A percentile compares a stretch with the other conserved stretches of the same genome.
phyloP scores from a whole-genome alignment of 2,329 filamentous ascomycete species.

The Colletotrichum camelliae region DNA sequence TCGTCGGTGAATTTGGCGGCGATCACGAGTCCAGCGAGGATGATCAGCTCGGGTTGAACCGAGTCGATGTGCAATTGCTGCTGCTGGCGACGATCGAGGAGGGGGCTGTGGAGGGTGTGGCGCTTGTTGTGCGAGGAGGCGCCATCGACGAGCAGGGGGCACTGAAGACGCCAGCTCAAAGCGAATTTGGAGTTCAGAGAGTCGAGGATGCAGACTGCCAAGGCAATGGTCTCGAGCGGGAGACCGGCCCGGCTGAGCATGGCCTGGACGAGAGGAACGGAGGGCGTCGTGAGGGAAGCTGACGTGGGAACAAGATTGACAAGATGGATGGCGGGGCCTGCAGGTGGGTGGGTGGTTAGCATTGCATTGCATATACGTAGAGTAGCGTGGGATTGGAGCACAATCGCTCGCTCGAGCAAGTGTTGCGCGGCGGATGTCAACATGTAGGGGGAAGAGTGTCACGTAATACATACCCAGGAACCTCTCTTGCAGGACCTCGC shows the following conservation, averaged over 20 bases:
- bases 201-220: slow-evolving; percentile 71
- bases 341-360: slow-evolving; percentile 19
- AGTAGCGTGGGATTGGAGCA: slow-evolving; percentile 26
- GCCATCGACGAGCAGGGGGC: slow-evolving; percentile 48
- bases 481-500: slow-evolving; percentile 44
- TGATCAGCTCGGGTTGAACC: slow-evolving; percentile 66
- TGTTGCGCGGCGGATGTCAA: background rate
- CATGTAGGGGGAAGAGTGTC: background rate
- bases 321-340: slow-evolving; percentile 70
- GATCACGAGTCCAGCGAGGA: slow-evolving; percentile 66
- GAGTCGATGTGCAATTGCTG: slow-evolving; percentile 63
- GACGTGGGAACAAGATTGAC: slow-evolving; percentile 70
- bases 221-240: slow-evolving; percentile 65
- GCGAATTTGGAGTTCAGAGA: slow-evolving; percentile 68
- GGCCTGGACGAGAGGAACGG: slow-evolving; percentile 63
- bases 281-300: slow-evolving; percentile 64
- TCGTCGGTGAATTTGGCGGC: slow-evolving; percentile 72
- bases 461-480: slow-evolving; percentile 39
- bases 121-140: slow-evolving; percentile 39
- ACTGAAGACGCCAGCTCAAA: slow-evolving; percentile 64
- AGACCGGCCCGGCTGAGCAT: slow-evolving; percentile 64
- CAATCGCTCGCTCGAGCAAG: background rate
- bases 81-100: slow-evolving; percentile 27
- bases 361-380: slow-evolving; percentile 9
- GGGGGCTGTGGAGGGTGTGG: slow-evolving; percentile 51